phyloP scores from a whole-genome alignment of 495 filamentous ascomycete genomes.

The Penicillium diatomitis region DNA sequence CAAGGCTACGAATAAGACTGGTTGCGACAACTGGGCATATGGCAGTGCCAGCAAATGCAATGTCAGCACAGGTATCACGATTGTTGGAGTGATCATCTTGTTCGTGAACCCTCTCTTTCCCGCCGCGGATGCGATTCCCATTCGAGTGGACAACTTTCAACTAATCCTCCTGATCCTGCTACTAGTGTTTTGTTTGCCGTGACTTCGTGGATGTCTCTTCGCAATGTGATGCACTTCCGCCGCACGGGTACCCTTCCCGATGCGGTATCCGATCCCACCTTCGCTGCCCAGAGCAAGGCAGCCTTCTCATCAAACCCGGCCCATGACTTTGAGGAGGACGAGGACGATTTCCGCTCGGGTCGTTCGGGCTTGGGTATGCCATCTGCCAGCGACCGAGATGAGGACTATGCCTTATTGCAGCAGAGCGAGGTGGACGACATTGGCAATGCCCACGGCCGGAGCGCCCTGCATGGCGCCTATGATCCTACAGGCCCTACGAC shows the following conservation, averaged over 20 bases:
- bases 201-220: conserved; percentile 66
- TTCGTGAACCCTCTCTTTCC: conserved; percentile 32
- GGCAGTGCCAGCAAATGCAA: conserved; percentile 51
- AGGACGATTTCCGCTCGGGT: conserved; percentile 40
- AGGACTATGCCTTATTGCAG: conserved; percentile 40
- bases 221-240: conserved; percentile 70
- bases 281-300: conserved; percentile 39
- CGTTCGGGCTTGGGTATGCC: conserved; percentile 25
- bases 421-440: conserved; percentile 39
- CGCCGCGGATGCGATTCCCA: not conserved
- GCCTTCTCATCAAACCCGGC: conserved; percentile 42
- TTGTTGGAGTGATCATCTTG: conserved; percentile 73
- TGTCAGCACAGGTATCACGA: conserved; percentile 69
- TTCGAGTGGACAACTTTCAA: no score
- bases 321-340: conserved; percentile 41
- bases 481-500: conserved; percentile 29
- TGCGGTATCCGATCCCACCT: conserved; percentile 45
- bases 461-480: conserved; percentile 28
- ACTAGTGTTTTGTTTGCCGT: conserved; percentile 62
- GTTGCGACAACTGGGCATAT: conserved; percentile 45
- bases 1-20: conserved; percentile 7
- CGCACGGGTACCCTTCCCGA: conserved; percentile 69
- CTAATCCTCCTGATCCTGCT: no score
- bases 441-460: conserved; percentile 25
- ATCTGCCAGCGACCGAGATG: conserved; percentile 28